Conservation (phyloP, 257 asterid genomes). For the Plantago major region DNA sequence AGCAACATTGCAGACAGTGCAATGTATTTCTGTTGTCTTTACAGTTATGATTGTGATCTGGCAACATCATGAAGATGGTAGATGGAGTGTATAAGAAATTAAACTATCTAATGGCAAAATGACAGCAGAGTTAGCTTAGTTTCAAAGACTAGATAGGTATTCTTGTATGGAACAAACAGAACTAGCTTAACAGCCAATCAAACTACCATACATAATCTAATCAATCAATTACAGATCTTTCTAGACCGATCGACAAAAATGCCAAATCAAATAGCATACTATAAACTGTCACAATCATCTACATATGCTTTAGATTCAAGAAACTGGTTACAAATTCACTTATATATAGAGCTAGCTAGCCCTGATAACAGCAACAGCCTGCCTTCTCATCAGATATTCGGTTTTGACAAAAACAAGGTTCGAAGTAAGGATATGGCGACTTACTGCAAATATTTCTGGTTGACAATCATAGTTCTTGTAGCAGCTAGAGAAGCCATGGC, state of each 20-base stretch:
- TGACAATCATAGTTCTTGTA: conserved; percentile 15
- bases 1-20: no score
- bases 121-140: conserved; percentile 26
- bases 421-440: conserved; percentile 21
- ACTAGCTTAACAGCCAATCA: conserved; percentile 32
- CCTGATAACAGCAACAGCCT: not conserved
- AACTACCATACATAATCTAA: not conserved
- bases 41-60: no score
- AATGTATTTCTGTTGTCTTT: no score
- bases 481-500: conserved; percentile 32
- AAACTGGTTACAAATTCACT: conserved; percentile 4
- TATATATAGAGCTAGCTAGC: conserved; percentile 18
- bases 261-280: not conserved
- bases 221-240: not conserved
- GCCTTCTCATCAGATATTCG: not conserved
- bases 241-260: not conserved
- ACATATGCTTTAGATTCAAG: conserved; percentile 26
- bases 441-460: conserved; percentile 16
- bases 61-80: no score
- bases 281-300: no score
- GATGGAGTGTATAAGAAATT: not conserved
- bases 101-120: not conserved
- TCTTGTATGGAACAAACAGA: conserved; percentile 20
- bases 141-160: conserved; percentile 38
- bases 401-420: not conserved